Evolutionary conservation across 257 asterid genomes (phyloP).

Genomic region (Datura wrightii): DNA sequence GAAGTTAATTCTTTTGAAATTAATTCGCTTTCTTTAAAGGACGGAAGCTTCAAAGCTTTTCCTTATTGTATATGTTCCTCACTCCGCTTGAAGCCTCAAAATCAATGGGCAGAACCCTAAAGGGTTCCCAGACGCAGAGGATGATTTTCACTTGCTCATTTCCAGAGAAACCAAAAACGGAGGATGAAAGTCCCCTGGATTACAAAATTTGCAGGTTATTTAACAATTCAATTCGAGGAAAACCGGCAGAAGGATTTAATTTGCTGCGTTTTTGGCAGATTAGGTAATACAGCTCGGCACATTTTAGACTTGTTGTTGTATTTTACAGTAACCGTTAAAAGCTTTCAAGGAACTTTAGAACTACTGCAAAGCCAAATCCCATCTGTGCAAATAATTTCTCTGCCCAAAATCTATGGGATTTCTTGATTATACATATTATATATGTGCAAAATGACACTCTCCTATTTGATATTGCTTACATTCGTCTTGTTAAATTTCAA

Average conservation of each 20-base stretch:
- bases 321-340: background rate
- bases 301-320: background rate
- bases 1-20: too few species aligned
- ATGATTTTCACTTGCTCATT: background rate
- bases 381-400: background rate
- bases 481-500: background rate
- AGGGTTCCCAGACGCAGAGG: background rate
- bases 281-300: background rate
- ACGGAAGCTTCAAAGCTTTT: too few species aligned
- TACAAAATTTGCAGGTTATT: background rate
- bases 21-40: too few species aligned
- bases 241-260: background rate
- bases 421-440: too few species aligned
- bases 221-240: background rate
- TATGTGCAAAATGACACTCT: too few species aligned
- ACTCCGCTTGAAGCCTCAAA: background rate
- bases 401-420: too few species aligned
- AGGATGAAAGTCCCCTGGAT: background rate
- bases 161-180: background rate
- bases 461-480: background rate
- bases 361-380: too few species aligned
- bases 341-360: background rate
- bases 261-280: background rate
- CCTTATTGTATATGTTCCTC: too few species aligned
- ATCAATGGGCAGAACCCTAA: background rate